phyloP scores from a whole-genome alignment of 2,329 filamentous ascomycete species.

The Teratosphaeria epicoccoides region DNA sequence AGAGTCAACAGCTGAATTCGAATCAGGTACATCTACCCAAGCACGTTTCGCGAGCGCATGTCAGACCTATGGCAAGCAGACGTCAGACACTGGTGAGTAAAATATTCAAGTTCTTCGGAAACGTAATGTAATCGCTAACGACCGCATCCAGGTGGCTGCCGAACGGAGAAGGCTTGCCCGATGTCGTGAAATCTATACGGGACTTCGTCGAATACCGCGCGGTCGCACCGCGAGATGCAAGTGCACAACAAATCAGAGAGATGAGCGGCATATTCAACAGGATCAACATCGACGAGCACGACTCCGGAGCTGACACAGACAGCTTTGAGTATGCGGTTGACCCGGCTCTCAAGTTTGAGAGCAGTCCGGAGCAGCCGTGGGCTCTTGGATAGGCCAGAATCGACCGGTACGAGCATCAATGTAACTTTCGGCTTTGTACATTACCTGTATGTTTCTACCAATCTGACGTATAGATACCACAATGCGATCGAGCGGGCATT shows the following conservation, averaged over 20 bases:
- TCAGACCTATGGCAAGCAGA: conserved; percentile 63
- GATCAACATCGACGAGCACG: conserved; percentile 23
- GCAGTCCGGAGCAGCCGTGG: conserved; percentile 12
- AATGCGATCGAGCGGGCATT: no score
- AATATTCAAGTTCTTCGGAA: not conserved
- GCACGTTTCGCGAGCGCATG: conserved; percentile 63
- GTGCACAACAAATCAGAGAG: conserved; percentile 19
- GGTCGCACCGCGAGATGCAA: conserved; percentile 16
- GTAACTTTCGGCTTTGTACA: no score
- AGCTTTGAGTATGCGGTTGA: conserved; percentile 5
- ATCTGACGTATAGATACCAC: no score
- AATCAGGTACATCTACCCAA: conserved; percentile 70
- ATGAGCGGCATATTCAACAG: conserved; percentile 31
- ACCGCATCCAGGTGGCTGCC: conserved; percentile 57
- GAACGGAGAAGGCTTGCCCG: conserved; percentile 63
- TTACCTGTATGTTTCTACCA: no score
- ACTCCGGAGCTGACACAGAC: conserved; percentile 12
- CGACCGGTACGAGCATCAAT: no score
- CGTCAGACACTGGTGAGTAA: conserved; percentile 54
- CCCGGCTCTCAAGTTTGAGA: conserved; percentile 4
- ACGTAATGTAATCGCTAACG: not conserved
- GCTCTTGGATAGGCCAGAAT: no score
- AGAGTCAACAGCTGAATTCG: not conserved
- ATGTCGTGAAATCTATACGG: conserved; percentile 65
- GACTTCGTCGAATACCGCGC: conserved; percentile 51